Evolutionary conservation across 1,284 basidiomycete genomes (phyloP).

Genomic region (Wallemia hederae): DNA sequence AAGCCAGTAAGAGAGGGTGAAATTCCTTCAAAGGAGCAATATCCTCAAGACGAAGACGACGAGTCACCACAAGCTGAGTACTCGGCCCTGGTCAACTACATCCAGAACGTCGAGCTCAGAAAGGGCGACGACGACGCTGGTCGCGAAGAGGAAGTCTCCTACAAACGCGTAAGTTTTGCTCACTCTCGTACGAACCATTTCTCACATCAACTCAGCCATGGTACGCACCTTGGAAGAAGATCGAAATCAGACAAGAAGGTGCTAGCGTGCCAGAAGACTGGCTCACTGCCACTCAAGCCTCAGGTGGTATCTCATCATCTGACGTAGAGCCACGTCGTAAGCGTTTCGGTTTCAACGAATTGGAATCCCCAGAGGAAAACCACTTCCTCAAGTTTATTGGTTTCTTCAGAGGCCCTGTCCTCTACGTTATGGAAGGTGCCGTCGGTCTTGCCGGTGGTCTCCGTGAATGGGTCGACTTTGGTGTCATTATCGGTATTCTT

Average conservation of each 20-base stretch:
- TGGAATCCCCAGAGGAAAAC: conserved; percentile 15
- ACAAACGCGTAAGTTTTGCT: not conserved
- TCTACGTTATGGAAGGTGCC: conserved; percentile 20
- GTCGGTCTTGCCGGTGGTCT: conserved; percentile 15
- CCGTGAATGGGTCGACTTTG: conserved; percentile 16
- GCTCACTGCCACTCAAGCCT: not conserved
- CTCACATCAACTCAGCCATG: not conserved
- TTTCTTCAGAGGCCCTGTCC: conserved; percentile 15
- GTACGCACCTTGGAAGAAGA: not conserved
- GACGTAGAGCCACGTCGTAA: not conserved
- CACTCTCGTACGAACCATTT: not conserved
- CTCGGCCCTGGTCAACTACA: not conserved
- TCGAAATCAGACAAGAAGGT: not conserved
- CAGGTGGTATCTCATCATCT: not conserved
- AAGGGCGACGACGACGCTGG: not conserved
- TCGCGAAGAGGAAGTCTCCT: not conserved
- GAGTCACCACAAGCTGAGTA: not conserved
- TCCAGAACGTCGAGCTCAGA: not conserved
- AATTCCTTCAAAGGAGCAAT: not conserved
- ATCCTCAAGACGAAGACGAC: not conserved
- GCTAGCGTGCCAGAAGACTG: not conserved
- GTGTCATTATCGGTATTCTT: conserved; percentile 15
- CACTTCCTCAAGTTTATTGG: conserved; percentile 10
- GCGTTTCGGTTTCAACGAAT: conserved; percentile 17
- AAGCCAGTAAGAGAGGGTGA: not conserved